These are phyloP conservation scores for Lunasporangiospora selenospora DNA, from an alignment of 192 early-diverging fungal species.

Conservation along the genomic window DNA sequence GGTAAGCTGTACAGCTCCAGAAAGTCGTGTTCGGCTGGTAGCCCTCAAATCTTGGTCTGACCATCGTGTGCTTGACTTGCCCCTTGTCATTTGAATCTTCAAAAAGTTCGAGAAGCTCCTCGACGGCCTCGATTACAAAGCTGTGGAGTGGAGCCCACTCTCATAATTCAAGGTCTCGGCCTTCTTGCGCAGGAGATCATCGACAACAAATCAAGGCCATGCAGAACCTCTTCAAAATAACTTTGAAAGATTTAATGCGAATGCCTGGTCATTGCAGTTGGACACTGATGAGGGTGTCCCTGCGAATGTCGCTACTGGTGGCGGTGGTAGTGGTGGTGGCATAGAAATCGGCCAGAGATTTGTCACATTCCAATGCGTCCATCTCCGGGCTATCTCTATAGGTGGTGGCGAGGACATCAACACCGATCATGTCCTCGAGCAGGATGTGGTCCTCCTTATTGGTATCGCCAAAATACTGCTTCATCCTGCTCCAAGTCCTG, in stretches of 20 bases:
- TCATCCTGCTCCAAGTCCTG: constrained; percentile 7
- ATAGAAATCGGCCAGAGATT: no score
- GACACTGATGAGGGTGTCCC: no score
- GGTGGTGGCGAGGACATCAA: background rate
- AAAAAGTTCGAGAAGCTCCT: constrained; percentile 2
- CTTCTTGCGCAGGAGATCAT: constrained; percentile 2
- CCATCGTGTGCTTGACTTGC: constrained; percentile 7
- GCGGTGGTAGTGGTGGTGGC: constrained; percentile 3
- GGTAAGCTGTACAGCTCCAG: constrained; percentile 4
- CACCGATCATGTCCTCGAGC: constrained; percentile 6
- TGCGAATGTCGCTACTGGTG: background rate
- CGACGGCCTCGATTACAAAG: constrained; percentile 6
- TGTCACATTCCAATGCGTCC: no score
- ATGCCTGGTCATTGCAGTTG: background rate
- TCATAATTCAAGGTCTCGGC: constrained; percentile 5
- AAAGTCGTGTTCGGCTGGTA: constrained; percentile 8
- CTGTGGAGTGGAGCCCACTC: background rate
- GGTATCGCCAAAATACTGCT: constrained; percentile 10
- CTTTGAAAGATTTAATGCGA: background rate
- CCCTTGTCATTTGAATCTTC: constrained; percentile 8
- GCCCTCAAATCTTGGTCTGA: constrained; percentile 2
- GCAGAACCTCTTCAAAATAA: background rate
- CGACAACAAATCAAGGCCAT: background rate
- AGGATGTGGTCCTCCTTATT: constrained; percentile 1
- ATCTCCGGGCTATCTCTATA: background rate